Evolutionary conservation across 2,329 filamentous ascomycete species (phyloP).

Genomic region (Colletotrichum sp.): DNA sequence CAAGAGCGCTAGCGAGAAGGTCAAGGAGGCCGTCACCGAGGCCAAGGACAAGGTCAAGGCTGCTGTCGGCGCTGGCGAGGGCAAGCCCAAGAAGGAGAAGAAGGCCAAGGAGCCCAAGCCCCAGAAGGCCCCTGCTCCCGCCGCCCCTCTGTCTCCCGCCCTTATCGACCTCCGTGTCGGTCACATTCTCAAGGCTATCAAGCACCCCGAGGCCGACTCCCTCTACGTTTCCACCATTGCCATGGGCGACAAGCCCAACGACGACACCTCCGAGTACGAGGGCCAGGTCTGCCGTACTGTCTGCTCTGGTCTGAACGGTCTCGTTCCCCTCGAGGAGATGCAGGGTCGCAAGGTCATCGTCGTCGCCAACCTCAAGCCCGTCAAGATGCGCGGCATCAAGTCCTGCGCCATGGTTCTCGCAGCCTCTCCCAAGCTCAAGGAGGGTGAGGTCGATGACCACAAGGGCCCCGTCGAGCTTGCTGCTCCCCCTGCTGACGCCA

Average conservation of each 20-base stretch:
- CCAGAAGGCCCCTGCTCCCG: slow-evolving; percentile 68
- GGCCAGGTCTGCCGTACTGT: slow-evolving; percentile 93
- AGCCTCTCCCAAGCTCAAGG: slow-evolving; percentile 81
- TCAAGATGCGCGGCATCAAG: slow-evolving; percentile 94
- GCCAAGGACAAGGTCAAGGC: slow-evolving; percentile 55
- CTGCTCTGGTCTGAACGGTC: slow-evolving; percentile 94
- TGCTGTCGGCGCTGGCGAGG: slow-evolving; percentile 37
- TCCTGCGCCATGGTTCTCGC: slow-evolving; percentile 90
- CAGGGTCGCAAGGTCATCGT: slow-evolving; percentile 94
- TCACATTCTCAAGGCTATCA: slow-evolving; percentile 94
- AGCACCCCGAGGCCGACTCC: slow-evolving; percentile 96
- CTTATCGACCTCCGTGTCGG: slow-evolving; percentile 96
- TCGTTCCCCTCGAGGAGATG: slow-evolving; percentile 94
- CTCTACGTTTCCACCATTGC: slow-evolving; percentile 95
- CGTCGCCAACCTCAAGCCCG: slow-evolving; percentile 97
- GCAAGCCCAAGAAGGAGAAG: slow-evolving; percentile 80
- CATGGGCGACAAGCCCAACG: slow-evolving; percentile 85
- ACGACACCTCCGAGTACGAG: slow-evolving; percentile 91
- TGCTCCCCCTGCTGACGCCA: slow-evolving; percentile 76
- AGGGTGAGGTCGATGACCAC: slow-evolving; percentile 85
- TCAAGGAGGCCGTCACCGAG: slow-evolving; percentile 48
- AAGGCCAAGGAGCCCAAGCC: slow-evolving; percentile 86
- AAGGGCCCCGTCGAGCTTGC: slow-evolving; percentile 93
- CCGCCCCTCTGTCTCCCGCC: slow-evolving; percentile 79
- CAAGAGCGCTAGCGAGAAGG: slow-evolving; percentile 56